Evolutionary conservation across 2,329 filamentous ascomycete genomes (phyloP), one percentile per base, ranked within the genome.

Genomic region (Xylariaceae sp.): DNA sequence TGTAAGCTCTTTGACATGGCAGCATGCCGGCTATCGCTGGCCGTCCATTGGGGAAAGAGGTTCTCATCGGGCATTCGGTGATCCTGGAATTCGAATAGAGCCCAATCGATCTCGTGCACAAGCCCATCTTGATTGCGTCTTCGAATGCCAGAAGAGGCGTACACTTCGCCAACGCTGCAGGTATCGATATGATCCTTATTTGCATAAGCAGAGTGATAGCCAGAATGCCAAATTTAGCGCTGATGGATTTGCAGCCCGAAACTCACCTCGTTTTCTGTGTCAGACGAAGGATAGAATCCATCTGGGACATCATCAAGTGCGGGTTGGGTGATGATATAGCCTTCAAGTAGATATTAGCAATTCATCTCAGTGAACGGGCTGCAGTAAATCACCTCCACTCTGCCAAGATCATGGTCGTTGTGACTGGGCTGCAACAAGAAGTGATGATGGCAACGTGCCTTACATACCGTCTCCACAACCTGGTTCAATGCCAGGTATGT

Each of bases 81-180:
- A 4, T 85, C 75, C 11, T 86, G 75, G 55, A 97, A 89, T 58
- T 88, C 83, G 59, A 97, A 90, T 2, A 97, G 74, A 0, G 91
- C 90, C 92, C 92, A 97, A 67, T 97, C 92, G 40, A 97, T 90
- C 67, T 97, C 92, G 65, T 96, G 92, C 6, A 89, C 75, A 19
- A 95, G 73, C 5, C 86, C 84, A 53, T 86, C 77, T 51, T 85
- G 79, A 45, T 75, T 78, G 64, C 87, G 85, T 30, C 92, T 83
- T 5, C 90, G 83, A 51, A 97, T 87, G 6, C 92, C 92, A 18
- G 90, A 96, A 0, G 90, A 95, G 0, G 92, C 92, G 62, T 95
- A 90, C 4, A 97, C 76, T 61, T 90, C 83, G 3, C 92, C 92
- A 1, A 97, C 75, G 12, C 83, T 81, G 61, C 88, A 94, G 0